Evolutionary conservation across 768 basidiomycete genomes (phyloP).

Genomic region (Tremella mesenterica): DNA sequence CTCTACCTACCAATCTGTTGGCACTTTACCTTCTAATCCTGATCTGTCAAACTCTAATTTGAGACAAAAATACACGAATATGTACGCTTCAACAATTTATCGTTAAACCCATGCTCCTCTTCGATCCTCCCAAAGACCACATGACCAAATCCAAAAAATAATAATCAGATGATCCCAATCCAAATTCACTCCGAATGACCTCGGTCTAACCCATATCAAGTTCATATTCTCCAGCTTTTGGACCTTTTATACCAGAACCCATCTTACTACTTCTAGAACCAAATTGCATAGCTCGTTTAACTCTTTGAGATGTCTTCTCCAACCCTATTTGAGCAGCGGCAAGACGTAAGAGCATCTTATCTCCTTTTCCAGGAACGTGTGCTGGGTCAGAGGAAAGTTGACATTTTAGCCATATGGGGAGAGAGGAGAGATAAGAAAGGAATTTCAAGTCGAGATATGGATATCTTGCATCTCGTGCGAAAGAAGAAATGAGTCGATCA

Average conservation of each 20-base stretch:
- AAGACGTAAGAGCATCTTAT: slow-evolving; percentile 74
- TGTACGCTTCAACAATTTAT: too few species aligned
- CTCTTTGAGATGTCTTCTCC: slow-evolving; percentile 60
- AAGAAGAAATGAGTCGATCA: slow-evolving; percentile 82
- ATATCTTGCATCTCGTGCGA: slow-evolving; percentile 85
- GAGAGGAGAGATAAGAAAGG: slow-evolving; percentile 62
- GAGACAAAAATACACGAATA: too few species aligned
- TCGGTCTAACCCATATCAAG: neutral
- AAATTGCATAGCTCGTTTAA: slow-evolving; percentile 96
- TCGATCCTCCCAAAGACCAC: too few species aligned
- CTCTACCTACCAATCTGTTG: too few species aligned
- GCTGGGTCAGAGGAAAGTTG: slow-evolving; percentile 56
- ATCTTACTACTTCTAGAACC: slow-evolving; percentile 49
- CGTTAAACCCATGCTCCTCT: too few species aligned
- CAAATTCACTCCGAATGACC: too few species aligned
- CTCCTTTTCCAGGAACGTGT: slow-evolving; percentile 57
- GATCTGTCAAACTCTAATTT: too few species aligned
- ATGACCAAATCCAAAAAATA: too few species aligned
- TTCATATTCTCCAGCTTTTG: neutral
- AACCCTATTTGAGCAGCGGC: slow-evolving; percentile 68
- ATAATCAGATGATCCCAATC: too few species aligned
- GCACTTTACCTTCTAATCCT: too few species aligned
- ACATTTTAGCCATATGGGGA: slow-evolving; percentile 74
- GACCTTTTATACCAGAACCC: slow-evolving; percentile 8
- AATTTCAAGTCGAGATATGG: slow-evolving; percentile 78